These are phyloP conservation scores for Alnus glutinosa DNA, from an alignment of 306 rosid genomes.

Conservation along the genomic window DNA sequence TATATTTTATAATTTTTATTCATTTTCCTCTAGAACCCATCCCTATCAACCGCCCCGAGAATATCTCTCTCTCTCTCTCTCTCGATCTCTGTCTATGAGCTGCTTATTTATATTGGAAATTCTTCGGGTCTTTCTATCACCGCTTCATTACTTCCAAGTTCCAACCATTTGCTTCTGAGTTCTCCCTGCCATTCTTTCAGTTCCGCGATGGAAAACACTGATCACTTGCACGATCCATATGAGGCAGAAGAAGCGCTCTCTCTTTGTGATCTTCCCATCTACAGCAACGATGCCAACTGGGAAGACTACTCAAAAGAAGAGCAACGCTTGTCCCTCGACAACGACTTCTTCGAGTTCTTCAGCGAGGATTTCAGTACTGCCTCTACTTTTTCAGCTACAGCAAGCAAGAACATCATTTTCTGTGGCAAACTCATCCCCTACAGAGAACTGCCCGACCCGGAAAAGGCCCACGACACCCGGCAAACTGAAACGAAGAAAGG, in stretches of 20 bases:
- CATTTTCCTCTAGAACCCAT: conserved; percentile 59
- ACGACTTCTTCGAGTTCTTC: conserved; percentile 70
- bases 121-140: background rate
- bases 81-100: background rate
- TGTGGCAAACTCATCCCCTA: conserved; percentile 80
- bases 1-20: background rate
- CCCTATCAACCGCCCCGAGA: conserved; percentile 22
- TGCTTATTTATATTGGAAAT: conserved; percentile 21
- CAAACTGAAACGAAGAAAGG: background rate
- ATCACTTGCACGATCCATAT: conserved; percentile 33
- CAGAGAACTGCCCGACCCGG: conserved; percentile 29
- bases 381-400: background rate
- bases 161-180: background rate
- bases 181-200: background rate
- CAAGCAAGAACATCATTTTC: conserved; percentile 56
- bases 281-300: conserved; percentile 42
- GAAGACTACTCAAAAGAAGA: conserved; percentile 43
- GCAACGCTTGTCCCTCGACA: conserved; percentile 32
- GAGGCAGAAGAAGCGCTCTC: conserved; percentile 73
- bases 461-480: background rate
- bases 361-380: conserved; percentile 50
- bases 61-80: background rate
- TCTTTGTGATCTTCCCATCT: conserved; percentile 68
- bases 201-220: conserved; percentile 35
- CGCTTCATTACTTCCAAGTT: background rate